Evolutionary conservation across 306 rosid genomes (phyloP), one percentile per base, ranked within the genome.

Genomic region (Acacia crassicarpa): DNA sequence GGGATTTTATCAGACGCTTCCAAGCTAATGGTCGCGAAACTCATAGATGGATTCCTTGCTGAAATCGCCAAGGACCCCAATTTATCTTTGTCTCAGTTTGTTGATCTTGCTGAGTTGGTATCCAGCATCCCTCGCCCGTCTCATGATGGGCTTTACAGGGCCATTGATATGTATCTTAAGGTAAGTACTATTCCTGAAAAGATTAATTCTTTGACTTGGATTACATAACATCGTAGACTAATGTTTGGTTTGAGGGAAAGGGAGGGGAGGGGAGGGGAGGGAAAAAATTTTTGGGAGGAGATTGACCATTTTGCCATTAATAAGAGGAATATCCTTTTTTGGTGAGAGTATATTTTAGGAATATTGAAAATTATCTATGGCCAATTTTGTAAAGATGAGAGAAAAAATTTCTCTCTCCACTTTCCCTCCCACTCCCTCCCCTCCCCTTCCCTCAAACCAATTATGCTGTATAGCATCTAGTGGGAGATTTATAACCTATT

Each of bases 111-210:
- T 2, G 94, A 91, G 77, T 86, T 88, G 83, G 97, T 93, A 70
- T 90, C 90, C 16, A 70, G 85, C 79, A 84, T 91, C 83, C 67
- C 97, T 67, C 90, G 92, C 56, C 98, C 99, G 2, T 81, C 92
- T 40, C 98, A 96, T 45, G 99, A 96, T 49, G 97, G 97, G 63
- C 88, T 96, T 62, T 96, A 96, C 87, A 84, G 91, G 75, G 98
- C 94, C 81, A 91, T 96, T 72, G 99, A 96, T 91, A 91, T 90
- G 88, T 96, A 88, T 85, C 95, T 96, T 69, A 96, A 96, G 99
- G 99, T 93, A 88, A 82, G 46, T 22, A 82, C 62, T 22, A 40
- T 66, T 84, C 74, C 43, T 48, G 13, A 44, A 25, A 82, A 45
- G 32, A 78, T 41, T 11, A 73, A 40, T 51, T 77, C 45, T 71